A percentile compares a stretch with the other conserved stretches of the same genome.
Evolutionary conservation across 78 protist species (phyloP).

Genomic region (Isochrysis galbana): DNA sequence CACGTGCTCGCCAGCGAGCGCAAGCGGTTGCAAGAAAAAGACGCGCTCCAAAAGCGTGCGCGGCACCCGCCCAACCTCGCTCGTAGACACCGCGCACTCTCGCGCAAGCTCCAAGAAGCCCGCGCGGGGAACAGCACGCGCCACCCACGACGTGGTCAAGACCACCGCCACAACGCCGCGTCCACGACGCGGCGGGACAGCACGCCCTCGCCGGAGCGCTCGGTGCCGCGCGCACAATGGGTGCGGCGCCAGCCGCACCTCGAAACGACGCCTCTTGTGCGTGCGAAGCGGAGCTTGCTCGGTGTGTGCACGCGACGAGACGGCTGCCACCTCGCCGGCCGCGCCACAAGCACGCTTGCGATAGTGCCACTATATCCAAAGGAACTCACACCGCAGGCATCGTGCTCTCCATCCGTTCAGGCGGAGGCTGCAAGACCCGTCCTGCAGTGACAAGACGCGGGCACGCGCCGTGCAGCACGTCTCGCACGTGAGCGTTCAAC

Average conservation of each 20-base stretch:
- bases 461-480: neutral
- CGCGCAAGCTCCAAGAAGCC: neutral
- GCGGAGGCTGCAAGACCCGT: neutral
- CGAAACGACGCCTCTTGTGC: neutral
- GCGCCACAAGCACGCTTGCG: neutral
- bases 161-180: neutral
- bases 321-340: neutral
- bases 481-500: neutral
- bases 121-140: neutral
- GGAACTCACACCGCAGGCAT: neutral
- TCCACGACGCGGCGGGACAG: neutral
- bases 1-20: neutral
- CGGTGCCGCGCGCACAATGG: neutral
- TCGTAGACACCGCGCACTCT: neutral
- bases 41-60: neutral
- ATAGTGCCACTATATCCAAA: constrained; percentile 28
- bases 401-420: too few species aligned
- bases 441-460: neutral
- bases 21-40: neutral
- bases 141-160: neutral
- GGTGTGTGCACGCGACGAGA: too few species aligned
- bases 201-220: neutral
- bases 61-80: neutral
- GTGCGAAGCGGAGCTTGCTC: neutral
- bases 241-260: neutral